These are phyloP conservation scores for Nakaseomyces uthaithaninus DNA, from an alignment of 1,139 yeast genomes.

Conservation along the genomic window DNA sequence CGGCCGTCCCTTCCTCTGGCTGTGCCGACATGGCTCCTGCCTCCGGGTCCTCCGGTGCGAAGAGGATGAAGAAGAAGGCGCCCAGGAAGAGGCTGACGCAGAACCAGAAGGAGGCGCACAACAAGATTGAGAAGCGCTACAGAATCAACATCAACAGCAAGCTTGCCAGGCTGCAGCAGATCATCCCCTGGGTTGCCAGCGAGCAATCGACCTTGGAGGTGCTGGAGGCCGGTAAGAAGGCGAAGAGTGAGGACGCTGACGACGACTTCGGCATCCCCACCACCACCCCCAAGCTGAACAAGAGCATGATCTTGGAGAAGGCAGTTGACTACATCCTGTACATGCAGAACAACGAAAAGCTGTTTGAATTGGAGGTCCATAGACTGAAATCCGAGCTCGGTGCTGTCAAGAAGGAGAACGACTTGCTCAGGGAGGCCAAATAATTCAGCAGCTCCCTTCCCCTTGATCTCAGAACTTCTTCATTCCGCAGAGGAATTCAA, in stretches of 20 bases:
- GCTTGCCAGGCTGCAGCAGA: constrained; percentile 53
- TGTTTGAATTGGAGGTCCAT: constrained; percentile 29
- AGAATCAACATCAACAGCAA: constrained; percentile 64
- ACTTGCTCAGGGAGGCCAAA: constrained; percentile 5
- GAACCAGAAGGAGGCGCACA: constrained; percentile 63
- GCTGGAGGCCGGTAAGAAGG: constrained; percentile 27
- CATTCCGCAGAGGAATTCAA: no score
- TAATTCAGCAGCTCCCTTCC: no score
- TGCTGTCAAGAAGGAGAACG: constrained; percentile 15
- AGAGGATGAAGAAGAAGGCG: constrained; percentile 36
- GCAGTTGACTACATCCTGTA: constrained; percentile 53
- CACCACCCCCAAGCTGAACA: constrained; percentile 41
- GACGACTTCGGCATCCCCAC: constrained; percentile 10
- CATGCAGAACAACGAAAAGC: constrained; percentile 40
- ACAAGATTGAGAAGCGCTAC: constrained; percentile 60
- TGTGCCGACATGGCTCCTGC: not conserved
- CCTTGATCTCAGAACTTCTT: no score
- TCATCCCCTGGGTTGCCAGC: constrained; percentile 53
- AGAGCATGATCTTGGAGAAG: constrained; percentile 56
- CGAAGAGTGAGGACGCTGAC: constrained; percentile 9
- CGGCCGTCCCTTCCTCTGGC: no score
- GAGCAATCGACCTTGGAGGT: constrained; percentile 54
- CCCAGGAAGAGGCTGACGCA: constrained; percentile 52
- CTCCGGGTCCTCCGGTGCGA: not conserved
- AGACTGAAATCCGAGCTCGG: constrained; percentile 32